Evolutionary conservation across 163 green algal species (phyloP).

Genomic region (Chlorella variabilis): DNA sequence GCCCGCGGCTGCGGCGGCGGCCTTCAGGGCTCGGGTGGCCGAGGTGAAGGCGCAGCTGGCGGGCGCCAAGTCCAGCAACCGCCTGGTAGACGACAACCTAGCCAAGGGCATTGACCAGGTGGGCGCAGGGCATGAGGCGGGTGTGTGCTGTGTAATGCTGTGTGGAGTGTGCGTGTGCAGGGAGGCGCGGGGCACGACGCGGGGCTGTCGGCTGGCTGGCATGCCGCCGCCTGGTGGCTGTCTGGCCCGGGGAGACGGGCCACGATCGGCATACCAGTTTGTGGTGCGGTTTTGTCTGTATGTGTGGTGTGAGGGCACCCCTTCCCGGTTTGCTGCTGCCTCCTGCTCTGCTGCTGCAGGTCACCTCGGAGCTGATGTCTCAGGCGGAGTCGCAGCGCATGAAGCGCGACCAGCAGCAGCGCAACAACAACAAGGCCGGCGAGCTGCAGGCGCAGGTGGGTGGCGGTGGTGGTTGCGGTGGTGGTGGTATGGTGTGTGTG

Average conservation of each 20-base stretch:
- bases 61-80: constrained; percentile 4
- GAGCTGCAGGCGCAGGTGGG: constrained; percentile 37
- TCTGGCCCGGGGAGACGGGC: too few relatives aligned
- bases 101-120: constrained; percentile 31
- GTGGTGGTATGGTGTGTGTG: too few relatives aligned
- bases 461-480: not conserved
- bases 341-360: not conserved
- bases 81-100: constrained; percentile 33
- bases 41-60: not conserved
- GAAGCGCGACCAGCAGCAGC: constrained; percentile 43
- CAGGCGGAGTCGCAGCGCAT: constrained; percentile 11
- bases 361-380: not conserved
- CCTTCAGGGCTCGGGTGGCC: constrained; percentile 15
- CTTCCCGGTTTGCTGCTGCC: not conserved
- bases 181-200: too few relatives aligned
- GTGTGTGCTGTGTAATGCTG: not conserved
- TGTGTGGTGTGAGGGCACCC: too few relatives aligned
- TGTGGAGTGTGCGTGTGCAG: too few relatives aligned
- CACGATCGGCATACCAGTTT: too few relatives aligned
- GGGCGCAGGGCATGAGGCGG: not conserved
- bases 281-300: too few relatives aligned
- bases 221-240: too few relatives aligned
- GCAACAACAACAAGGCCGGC: constrained; percentile 20
- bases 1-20: not conserved
- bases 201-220: too few relatives aligned